Base-by-base conservation (phyloP, 129 eudicot genomes). In the Pseudognaphalium luteoalbum region DNA sequence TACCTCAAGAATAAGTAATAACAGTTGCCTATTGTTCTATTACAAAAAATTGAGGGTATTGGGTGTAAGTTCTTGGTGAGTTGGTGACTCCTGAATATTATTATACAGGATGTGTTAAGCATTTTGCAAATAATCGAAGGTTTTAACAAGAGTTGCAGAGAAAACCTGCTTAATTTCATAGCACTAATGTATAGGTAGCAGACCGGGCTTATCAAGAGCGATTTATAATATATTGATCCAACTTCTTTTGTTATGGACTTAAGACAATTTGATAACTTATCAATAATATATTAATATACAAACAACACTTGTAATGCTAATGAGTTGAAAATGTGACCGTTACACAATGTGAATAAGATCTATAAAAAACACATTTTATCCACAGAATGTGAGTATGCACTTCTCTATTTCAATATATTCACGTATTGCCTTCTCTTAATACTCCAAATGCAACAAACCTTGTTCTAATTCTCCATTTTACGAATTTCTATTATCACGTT, bases 1-100 rank as follows among this genome's bases (percentile, higher is more conserved):
- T 25, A 59, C 58, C 25, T 58, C 71, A n/a, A 74, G 39, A 73
- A 56, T 35, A 41, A 20, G 28, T 73, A 22, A n/a, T 30, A 4
- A 17, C 22, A 64, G 42, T 64, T 64, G 33, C 22, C 47, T 65
- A 33, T 63, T 14, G 19, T 16, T 17, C 21, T 1, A 28, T 29
- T 63, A 63, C 15, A 65, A 16, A 28, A 15, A 65, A 17, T 32
- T 32, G 41, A 6, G 33, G 14, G 32, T 32, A 5, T 15, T 32
- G 37, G 33, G 33, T 15, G 4, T 5, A 32, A n/a, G 11, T 14
- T 33, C 7, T 29, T 15, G 41, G 69, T 16, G 62, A 19, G 3
- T 29, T 15, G 41, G 69, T 16, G 62, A 19, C 29, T 20, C 60
- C 21, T 12, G 28, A 9, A 57, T 57, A 7, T 67, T 67, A 25